Conservation (phyloP, 768 basidiomycete species). For the Suillus bovinus region DNA sequence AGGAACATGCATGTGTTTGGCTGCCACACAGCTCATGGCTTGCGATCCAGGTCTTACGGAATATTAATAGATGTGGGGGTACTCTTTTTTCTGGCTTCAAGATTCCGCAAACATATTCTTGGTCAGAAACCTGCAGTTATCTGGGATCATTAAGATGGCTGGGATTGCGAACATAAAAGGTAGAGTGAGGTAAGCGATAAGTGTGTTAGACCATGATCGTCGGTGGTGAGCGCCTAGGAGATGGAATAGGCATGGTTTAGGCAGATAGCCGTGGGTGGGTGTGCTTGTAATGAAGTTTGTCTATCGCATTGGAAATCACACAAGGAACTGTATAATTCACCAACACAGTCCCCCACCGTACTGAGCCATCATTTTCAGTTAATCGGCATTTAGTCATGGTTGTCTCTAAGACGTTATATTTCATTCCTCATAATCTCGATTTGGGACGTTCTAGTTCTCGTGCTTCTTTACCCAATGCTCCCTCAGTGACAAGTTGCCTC, state of each 20-base stretch:
- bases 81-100: not conserved
- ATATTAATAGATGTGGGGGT: not conserved
- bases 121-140: not conserved
- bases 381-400: not conserved
- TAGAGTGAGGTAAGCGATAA: not conserved
- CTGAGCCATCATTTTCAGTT: not conserved
- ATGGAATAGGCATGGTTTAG: not conserved
- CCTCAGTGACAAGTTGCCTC: conserved; percentile 41
- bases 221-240: not conserved
- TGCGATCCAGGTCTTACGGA: not conserved
- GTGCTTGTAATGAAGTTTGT: not conserved
- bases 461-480: conserved; percentile 45
- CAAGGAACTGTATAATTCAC: not conserved
- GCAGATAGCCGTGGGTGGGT: not conserved
- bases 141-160: not conserved
- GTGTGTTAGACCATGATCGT: not conserved
- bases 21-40: not conserved
- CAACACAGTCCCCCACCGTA: not conserved
- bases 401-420: not conserved
- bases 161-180: not conserved
- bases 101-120: not conserved
- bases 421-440: conserved; percentile 24
- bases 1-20: not conserved
- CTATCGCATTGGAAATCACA: not conserved
- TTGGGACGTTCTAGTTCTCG: conserved; percentile 23